A percentile compares a stretch with the other conserved stretches of the same genome.
Evolutionary conservation across 129 eudicot species (phyloP).

Genomic region (Helianthus tuberosus): DNA sequence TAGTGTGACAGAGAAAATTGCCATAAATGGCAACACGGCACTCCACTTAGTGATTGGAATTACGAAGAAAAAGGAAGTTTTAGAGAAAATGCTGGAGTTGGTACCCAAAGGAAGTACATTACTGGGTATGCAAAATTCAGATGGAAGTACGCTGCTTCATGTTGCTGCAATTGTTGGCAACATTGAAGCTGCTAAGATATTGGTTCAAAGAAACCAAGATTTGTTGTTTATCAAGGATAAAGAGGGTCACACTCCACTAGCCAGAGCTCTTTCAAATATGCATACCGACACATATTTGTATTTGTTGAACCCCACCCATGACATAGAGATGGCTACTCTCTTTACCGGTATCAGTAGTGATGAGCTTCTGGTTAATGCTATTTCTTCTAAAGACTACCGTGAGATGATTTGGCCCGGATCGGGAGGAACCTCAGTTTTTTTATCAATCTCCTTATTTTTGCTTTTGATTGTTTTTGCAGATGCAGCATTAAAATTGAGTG

Average conservation of each 20-base stretch:
- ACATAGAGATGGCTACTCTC: not conserved
- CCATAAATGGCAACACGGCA: not conserved
- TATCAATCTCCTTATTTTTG: no score
- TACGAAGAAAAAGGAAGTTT: not conserved
- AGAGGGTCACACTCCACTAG: conserved; percentile 3
- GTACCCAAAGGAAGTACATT: not conserved
- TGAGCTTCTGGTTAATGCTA: not conserved
- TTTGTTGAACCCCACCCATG: not conserved
- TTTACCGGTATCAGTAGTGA: not conserved
- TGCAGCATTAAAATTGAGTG: not conserved
- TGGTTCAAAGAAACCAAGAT: not conserved
- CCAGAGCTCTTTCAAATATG: not conserved
- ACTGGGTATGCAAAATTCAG: no score
- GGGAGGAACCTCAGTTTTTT: not conserved
- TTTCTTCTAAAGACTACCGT: conserved; percentile 9
- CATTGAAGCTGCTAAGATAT: conserved; percentile 15
- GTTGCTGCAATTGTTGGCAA: conserved; percentile 13
- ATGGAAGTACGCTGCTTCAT: not conserved
- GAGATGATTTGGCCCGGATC: not conserved
- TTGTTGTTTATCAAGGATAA: conserved; percentile 11
- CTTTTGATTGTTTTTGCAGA: not conserved
- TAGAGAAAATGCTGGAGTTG: not conserved
- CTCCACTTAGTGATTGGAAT: conserved; percentile 7
- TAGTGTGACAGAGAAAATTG: not conserved
- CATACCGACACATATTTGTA: not conserved